phyloP scores from a whole-genome alignment of 139 green algal genomes.

The Coccomyxa sp. region DNA sequence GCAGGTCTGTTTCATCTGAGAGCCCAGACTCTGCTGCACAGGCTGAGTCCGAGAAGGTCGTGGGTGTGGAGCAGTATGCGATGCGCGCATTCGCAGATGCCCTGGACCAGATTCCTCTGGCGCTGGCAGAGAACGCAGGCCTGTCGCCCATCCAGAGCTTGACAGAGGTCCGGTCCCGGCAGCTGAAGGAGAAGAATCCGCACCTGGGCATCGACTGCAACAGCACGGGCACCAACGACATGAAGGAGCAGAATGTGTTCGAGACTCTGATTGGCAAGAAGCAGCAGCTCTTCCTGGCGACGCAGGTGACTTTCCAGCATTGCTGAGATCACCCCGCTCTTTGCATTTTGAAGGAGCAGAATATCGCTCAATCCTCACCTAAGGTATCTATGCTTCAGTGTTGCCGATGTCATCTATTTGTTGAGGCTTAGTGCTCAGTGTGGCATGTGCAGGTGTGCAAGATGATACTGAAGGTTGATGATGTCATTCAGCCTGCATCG shows the following conservation, averaged over 20 bases:
- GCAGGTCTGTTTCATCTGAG: too few relatives aligned
- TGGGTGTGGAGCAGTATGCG: slow-evolving; percentile 91
- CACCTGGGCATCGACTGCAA: slow-evolving; percentile 98
- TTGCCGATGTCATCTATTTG: background rate
- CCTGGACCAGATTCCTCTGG: slow-evolving; percentile 87
- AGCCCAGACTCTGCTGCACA: too few relatives aligned
- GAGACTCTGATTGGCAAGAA: slow-evolving; percentile 97
- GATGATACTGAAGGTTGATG: slow-evolving; percentile 99
- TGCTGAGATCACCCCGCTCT: slow-evolving; percentile 20
- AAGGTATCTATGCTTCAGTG: slow-evolving; percentile 54
- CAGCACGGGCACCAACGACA: slow-evolving; percentile 95
- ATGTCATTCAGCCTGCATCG: slow-evolving; percentile 84
- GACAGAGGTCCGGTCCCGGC: slow-evolving; percentile 67
- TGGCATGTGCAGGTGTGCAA: slow-evolving; percentile 75
- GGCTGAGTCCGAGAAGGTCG: slow-evolving; percentile 30
- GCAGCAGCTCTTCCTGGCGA: slow-evolving; percentile 98
- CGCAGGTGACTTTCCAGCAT: slow-evolving; percentile 52
- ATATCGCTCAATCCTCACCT: too few relatives aligned
- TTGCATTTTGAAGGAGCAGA: background rate
- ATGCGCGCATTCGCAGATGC: slow-evolving; percentile 96
- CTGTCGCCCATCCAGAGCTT: slow-evolving; percentile 90
- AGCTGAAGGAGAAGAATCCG: slow-evolving; percentile 82
- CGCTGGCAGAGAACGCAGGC: slow-evolving; percentile 94
- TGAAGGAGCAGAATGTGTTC: slow-evolving; percentile 98
- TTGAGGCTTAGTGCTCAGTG: background rate